Evolutionary conservation across 2,329 filamentous ascomycete species (phyloP), one percentile per base, ranked within the genome.

Genomic region (Penicillium concentricum): DNA sequence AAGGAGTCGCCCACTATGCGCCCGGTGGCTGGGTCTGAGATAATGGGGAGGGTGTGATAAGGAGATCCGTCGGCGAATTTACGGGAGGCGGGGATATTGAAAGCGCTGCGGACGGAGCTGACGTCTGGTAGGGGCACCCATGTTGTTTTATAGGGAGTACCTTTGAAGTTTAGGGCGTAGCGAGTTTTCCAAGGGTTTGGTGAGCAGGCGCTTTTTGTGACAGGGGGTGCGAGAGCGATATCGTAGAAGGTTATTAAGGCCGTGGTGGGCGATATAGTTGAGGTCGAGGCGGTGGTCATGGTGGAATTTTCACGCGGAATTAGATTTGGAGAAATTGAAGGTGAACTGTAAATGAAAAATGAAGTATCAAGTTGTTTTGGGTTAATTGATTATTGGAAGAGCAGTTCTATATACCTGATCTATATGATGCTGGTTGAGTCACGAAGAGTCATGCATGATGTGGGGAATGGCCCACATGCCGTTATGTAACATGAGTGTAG

Each of bases 1-100:
- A 87, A 86, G 2, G 84, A 84, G 71, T 89, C 86, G 5, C 86
- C 86, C 3, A 87, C 75, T 49, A 0, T 70, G 57, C 5, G 64
- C 66, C 0, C 43, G 8, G 78, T 80, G 18, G 64, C 54, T 0
- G 74, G 67, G 49, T 87, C 82, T 1, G 73, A 63, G 22, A 88
- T 68, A 41, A 87, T 76, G 2, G 86, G 86, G 0, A 70, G 58
- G 5, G 64, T 67, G 0, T 78, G 78, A 78, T 80, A 22, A 63
- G 54, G 0, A 74, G 67, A 50, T 87, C 82, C 84, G 62, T 87
- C 80, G 59, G 76, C 76, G 54, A 81, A 79, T 57, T 81, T 82
- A 64, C 85, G 84, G 20, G 75, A 76, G 1, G 84, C 71, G 0
- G 79, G 76, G 0, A 81, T 70, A 2, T 74, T 65, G 22, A 87